Evolutionary conservation across 2,329 filamentous ascomycete species (phyloP), one percentile per base, ranked within the genome.

Genomic region (Calonectria pteridis): DNA sequence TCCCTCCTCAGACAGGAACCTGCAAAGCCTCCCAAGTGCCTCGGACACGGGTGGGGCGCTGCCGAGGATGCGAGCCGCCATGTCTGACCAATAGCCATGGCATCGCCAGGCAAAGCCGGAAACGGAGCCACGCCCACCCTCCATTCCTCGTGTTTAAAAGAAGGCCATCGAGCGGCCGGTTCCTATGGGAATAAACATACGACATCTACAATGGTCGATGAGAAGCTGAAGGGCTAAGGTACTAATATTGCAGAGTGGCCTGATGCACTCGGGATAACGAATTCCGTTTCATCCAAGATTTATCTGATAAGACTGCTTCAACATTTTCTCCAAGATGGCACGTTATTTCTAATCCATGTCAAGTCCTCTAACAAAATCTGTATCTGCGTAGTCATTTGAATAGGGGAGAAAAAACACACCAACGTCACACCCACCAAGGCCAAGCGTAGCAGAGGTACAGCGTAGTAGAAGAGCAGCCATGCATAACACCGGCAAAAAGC

Each of bases 401-500:
- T 62, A 37, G 55, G 55, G 20, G 43, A 46, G 20, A 23, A 62
- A 62, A 67, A 67, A 9, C 14, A 46, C 37, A 49, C 31, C 67
- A 53, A 33, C 58, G n/a, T 43, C 59, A 55, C 64, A 53, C 33
- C 31, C 53, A 31, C 43, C 51, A 29, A 31, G 18, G 49, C 53
- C 43, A 40, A 18, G 11, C 23, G 51, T 37, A 62, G 37, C 69
- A 43, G 28, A 62, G 55, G 55, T 62, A 40, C 35, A 73, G 69
- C 63, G 59, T 31, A 69, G 51, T 73, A 76, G 72, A 74, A 67
- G 71, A 71, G 72, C 69, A 79, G 72, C 76, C 78, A 77, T 80
- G 72, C 75, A 78, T 77, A 76, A 78, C 74, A 81, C 79, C 79
- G 74, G 75, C 76, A 70, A 75, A 70, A 71, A 77, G 67, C 53